phyloP scores from a whole-genome alignment of 148 eudicot species.

The Fagopyrum tataricum region DNA sequence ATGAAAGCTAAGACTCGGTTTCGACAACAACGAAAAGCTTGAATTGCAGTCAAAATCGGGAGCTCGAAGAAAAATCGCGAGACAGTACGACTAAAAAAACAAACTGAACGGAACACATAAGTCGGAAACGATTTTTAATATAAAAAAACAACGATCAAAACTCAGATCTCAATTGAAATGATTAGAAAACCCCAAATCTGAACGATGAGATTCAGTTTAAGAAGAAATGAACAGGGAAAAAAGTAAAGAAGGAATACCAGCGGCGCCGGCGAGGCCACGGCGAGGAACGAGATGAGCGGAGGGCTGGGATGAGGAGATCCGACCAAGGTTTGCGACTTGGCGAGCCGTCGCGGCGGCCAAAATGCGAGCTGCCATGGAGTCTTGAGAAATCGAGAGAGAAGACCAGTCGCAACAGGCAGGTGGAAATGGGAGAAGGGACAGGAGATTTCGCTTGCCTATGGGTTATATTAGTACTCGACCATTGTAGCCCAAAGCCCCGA shows the following conservation, averaged over 20 bases:
- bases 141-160: neutral
- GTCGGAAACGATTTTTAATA: neutral
- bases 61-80: neutral
- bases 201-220: neutral
- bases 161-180: neutral
- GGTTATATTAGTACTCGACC: neutral
- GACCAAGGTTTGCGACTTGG: slow-evolving; percentile 18
- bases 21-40: neutral
- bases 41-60: neutral
- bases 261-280: slow-evolving; percentile 39
- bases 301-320: slow-evolving; percentile 19
- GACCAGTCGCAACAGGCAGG: neutral
- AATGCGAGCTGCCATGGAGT: slow-evolving; percentile 27
- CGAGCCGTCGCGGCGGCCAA: slow-evolving; percentile 32
- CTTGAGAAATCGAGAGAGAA: slow-evolving; percentile 11
- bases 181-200: neutral
- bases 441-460: neutral
- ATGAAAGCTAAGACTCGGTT: neutral
- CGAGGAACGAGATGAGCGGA: slow-evolving; percentile 28
- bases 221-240: neutral
- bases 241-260: slow-evolving; percentile 16
- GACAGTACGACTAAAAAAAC: neutral
- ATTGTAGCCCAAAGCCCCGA: no score
- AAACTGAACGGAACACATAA: neutral
- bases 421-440: neutral